Percentiles rank a stretch among this genome's conserved stretches.
phyloP scores from a whole-genome alignment of 2,329 filamentous ascomycete species.

The Stagonosporopsis cucurbitacearum region DNA sequence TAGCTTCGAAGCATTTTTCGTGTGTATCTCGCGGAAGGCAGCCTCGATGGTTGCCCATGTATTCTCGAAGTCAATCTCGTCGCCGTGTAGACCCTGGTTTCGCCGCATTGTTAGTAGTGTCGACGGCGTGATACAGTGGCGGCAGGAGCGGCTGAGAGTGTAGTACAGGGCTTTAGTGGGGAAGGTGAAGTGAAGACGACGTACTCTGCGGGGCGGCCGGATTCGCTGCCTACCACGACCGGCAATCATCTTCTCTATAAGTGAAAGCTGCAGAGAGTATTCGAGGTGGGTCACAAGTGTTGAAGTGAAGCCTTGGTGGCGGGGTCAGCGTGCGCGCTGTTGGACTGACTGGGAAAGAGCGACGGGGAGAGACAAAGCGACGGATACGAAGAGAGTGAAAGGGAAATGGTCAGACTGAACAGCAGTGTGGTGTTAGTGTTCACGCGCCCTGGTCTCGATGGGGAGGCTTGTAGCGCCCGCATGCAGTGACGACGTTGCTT shows the following conservation, averaged over 20 bases:
- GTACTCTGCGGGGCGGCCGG: slow-evolving; percentile 70
- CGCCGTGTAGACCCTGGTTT: slow-evolving; percentile 63
- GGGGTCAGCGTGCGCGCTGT: background rate
- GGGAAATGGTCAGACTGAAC: background rate
- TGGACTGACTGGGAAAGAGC: slow-evolving; percentile 1
- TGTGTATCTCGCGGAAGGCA: slow-evolving; percentile 87
- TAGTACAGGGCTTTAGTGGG: background rate
- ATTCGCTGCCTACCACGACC: slow-evolving; percentile 67
- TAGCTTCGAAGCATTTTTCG: slow-evolving; percentile 84
- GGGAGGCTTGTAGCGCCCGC: slow-evolving; percentile 17
- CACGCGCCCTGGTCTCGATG: slow-evolving; percentile 7
- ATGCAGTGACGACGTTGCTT: slow-evolving; percentile 27
- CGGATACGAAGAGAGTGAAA: background rate
- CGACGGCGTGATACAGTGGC: slow-evolving; percentile 2
- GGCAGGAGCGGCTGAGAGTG: slow-evolving; percentile 13
- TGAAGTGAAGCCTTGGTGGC: background rate
- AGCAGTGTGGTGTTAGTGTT: slow-evolving; percentile 10
- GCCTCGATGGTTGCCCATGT: slow-evolving; percentile 79
- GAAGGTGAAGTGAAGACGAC: slow-evolving; percentile 40
- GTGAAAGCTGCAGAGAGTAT: background rate
- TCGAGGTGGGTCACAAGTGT: background rate
- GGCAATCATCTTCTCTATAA: slow-evolving; percentile 55
- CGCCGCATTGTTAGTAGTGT: slow-evolving; percentile 21
- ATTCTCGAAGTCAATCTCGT: slow-evolving; percentile 79
- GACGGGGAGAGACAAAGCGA: background rate